These are phyloP conservation scores for Oxytropis ochrocephala DNA, from an alignment of 306 rosid genomes.

Conservation along the genomic window DNA sequence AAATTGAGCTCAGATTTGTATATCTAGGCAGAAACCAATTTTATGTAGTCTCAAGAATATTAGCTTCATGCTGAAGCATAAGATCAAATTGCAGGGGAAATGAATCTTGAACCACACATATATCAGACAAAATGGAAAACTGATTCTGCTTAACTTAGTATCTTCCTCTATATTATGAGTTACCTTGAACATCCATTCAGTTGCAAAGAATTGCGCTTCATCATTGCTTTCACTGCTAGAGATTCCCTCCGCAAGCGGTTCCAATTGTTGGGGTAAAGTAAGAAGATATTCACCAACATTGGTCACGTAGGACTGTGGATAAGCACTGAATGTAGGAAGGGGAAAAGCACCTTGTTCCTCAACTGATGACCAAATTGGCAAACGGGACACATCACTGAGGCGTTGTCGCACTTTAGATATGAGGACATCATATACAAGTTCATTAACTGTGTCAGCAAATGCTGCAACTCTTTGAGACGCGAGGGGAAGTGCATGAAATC, in stretches of 20 bases:
- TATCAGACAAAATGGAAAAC: not conserved
- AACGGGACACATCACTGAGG: slow-evolving; percentile 75
- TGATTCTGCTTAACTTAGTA: not conserved
- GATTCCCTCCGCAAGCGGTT: slow-evolving; percentile 97
- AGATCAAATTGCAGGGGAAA: not conserved
- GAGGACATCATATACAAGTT: slow-evolving; percentile 95
- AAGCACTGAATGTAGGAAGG: slow-evolving; percentile 93
- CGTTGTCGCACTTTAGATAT: slow-evolving; percentile 97
- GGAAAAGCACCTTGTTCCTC: slow-evolving; percentile 83
- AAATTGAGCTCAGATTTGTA: not conserved
- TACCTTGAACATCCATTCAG: slow-evolving; percentile 99
- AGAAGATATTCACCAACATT: slow-evolving; percentile 94
- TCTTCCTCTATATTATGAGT: not conserved
- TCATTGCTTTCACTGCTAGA: slow-evolving; percentile 73
- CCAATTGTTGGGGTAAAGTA: slow-evolving; percentile 94
- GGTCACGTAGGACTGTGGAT: slow-evolving; percentile 86
- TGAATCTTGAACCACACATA: not conserved
- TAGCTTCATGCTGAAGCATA: slow-evolving; percentile 13
- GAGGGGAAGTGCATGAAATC: slow-evolving; percentile 92
- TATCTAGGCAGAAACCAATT: not conserved
- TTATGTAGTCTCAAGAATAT: not conserved
- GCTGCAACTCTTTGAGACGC: slow-evolving; percentile 96
- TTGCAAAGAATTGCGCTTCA: slow-evolving; percentile 95
- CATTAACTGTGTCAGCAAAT: slow-evolving; percentile 85
- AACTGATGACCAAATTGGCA: slow-evolving; percentile 82